Percentiles rank a stretch among this genome's conserved stretches.
These are phyloP conservation scores for Coemansia sp. DNA, from an alignment of 192 early-diverging fungal genomes.

Conservation along the genomic window DNA sequence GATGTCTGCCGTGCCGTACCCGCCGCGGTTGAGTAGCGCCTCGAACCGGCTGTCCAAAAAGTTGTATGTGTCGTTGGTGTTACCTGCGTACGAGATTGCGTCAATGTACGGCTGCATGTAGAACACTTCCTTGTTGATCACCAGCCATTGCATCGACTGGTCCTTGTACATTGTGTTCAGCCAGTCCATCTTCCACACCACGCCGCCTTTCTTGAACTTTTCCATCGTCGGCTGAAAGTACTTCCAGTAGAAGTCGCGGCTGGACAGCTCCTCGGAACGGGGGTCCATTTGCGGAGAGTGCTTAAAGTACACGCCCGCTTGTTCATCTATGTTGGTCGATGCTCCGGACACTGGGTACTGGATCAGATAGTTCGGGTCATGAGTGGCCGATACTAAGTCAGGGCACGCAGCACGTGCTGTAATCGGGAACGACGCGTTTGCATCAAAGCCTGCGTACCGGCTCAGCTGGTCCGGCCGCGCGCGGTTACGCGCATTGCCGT, in stretches of 20 bases:
- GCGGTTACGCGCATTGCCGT: constrained; percentile 50
- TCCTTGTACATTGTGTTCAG: constrained; percentile 56
- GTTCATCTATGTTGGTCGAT: constrained; percentile 33
- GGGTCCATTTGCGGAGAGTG: constrained; percentile 25
- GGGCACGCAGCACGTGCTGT: constrained; percentile 59
- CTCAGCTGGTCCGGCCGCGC: constrained; percentile 45
- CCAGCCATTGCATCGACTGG: constrained; percentile 56
- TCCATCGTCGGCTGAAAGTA: constrained; percentile 37
- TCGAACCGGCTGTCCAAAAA: constrained; percentile 39
- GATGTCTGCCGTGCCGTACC: constrained; percentile 51
- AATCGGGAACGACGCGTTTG: constrained; percentile 64
- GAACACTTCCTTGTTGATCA: constrained; percentile 66
- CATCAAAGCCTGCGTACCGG: constrained; percentile 52
- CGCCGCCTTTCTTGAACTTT: constrained; percentile 57
- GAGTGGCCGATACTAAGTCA: constrained; percentile 29
- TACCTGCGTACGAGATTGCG: constrained; percentile 34
- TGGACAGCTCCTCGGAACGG: constrained; percentile 35
- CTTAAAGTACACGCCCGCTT: constrained; percentile 58
- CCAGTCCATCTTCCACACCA: constrained; percentile 60
- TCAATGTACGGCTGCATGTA: constrained; percentile 63
- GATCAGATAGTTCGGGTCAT: constrained; percentile 33
- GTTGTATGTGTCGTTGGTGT: constrained; percentile 23
- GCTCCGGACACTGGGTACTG: constrained; percentile 21
- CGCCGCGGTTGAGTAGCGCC: constrained; percentile 59
- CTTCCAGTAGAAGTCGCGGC: constrained; percentile 27